These are phyloP conservation scores for Sphaerobolus stellatus DNA, from an alignment of 1,284 basidiomycete genomes.

Conservation along the genomic window DNA sequence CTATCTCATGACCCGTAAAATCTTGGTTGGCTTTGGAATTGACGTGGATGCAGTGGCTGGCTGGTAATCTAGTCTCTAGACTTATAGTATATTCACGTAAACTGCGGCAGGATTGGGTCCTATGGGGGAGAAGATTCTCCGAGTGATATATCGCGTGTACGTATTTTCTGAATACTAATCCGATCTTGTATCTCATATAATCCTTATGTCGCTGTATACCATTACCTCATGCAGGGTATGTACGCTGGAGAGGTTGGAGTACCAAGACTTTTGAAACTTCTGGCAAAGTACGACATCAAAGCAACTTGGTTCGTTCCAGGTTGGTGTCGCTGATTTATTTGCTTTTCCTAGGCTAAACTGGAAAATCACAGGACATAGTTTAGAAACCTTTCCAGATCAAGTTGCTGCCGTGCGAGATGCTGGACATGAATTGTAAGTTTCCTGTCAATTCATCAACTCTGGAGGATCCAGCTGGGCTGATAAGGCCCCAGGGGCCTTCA, in stretches of 20 bases:
- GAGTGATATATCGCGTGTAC: conserved; percentile 59
- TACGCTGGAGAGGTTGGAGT: conserved; percentile 76
- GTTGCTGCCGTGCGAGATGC: conserved; percentile 65
- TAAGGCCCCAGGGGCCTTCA: conserved; percentile 55
- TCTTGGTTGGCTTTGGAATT: conserved; percentile 54
- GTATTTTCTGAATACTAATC: conserved; percentile 17
- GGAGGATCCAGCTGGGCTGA: neutral
- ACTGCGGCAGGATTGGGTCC: conserved; percentile 65
- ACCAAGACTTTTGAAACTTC: conserved; percentile 66
- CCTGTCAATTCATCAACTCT: neutral
- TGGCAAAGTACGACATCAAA: conserved; percentile 68
- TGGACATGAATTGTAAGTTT: conserved; percentile 61
- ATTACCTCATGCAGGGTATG: conserved; percentile 58
- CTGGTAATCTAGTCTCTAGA: conserved; percentile 40
- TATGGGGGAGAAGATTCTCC: conserved; percentile 70
- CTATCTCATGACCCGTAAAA: conserved; percentile 21
- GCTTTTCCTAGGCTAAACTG: neutral
- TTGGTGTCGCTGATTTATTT: no score
- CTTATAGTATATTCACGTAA: no score
- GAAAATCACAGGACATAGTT: conserved; percentile 51
- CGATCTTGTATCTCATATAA: neutral
- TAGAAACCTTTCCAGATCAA: conserved; percentile 68
- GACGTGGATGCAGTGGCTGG: conserved; percentile 67
- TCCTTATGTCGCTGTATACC: neutral
- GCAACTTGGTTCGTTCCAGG: conserved; percentile 74